Base-by-base conservation (phyloP, 352 stramenopile genomes). In the Phytopythium kandeliae region DNA sequence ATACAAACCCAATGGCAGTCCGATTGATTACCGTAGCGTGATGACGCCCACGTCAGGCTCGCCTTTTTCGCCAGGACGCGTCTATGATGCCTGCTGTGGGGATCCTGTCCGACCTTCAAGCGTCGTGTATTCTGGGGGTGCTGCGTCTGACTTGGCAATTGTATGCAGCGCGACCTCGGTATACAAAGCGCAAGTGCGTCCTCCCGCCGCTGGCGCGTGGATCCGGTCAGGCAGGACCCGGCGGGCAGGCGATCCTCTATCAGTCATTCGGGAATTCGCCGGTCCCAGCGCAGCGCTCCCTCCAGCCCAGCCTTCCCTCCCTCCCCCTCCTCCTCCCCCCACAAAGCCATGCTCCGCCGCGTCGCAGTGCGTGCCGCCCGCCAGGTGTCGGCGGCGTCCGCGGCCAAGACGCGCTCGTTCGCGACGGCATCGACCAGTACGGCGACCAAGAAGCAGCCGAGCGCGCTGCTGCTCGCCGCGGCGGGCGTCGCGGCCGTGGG, bases 401-500 rank as follows among this genome's bases (percentile, higher is more conserved):
- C 63, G 35, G 57, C 65, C 55, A 81, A 67, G 58, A 65, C 68
- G 47, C 76, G 76, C 57, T 55, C 61, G 53, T 76, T 90, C 34
- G 67, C 70, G 28, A 68, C 63, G 47, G 59, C 67, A 33, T 65
- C 65, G 26, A 60, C 78, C 36, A 69, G 64, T 45, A 37, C 63
- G 8, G 42, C 59, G 24, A 47, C 38, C 59, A 73, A 76, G 50
- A 73, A 74, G 54, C 67, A 74, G 52, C 65, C 72, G 25, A 81
- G 55, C 54, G 67, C 67, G 16, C 51, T 70, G 30, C 58, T 80
- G 24, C 69, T 88, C 35, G 76, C 76, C 2, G 73, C 78, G 31
- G 74, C 69, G 5, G 71, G 69, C 42, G 58, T 86, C 7, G 79
- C 76, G 0, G 68, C 71, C 35, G 69, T 78, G 37, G 74, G 76